Percentiles rank a stretch among this genome's conserved stretches.
Evolutionary conservation across 2,329 filamentous ascomycete species (phyloP).

Genomic region (Periconia digitata): DNA sequence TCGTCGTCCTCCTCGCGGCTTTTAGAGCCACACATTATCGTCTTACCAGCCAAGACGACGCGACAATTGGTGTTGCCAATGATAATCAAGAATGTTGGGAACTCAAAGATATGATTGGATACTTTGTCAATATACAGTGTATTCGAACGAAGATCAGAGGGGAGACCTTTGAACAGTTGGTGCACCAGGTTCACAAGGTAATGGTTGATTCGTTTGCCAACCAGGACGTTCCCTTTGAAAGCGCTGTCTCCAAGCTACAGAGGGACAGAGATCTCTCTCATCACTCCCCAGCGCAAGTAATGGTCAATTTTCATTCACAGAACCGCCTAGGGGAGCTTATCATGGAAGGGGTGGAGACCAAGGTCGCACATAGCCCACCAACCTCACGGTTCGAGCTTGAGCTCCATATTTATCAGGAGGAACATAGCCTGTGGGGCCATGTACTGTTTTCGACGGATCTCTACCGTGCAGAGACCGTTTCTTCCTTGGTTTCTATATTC

Average conservation of each 20-base stretch:
- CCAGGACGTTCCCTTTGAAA: conserved; percentile 6
- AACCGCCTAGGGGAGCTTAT: not conserved
- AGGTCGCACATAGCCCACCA: not conserved
- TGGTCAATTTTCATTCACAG: conserved; percentile 4
- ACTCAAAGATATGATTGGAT: conserved; percentile 10
- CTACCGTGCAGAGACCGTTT: conserved; percentile 3
- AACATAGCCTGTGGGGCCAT: not conserved
- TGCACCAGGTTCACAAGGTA: not conserved
- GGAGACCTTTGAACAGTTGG: conserved; percentile 7
- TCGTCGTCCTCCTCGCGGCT: conserved; percentile 7
- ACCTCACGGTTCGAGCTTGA: conserved; percentile 5
- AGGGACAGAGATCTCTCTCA: not conserved
- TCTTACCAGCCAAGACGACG: conserved; percentile 8
- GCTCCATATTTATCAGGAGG: conserved; percentile 2
- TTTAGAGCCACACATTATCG: conserved; percentile 11
- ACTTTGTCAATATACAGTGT: conserved; percentile 15
- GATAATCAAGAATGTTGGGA: conserved; percentile 10
- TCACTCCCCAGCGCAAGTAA: conserved; percentile 1
- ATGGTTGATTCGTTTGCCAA: conserved; percentile 2
- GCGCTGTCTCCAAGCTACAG: not conserved
- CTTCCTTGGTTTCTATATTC: conserved; percentile 8
- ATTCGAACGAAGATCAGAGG: conserved; percentile 6
- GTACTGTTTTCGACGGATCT: conserved; percentile 3
- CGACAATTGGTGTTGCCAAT: conserved; percentile 8
- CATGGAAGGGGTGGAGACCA: conserved; percentile 1